Evolutionary conservation across 202 grass and related monocot species (phyloP), one percentile per base, ranked within the genome.

Genomic region (Setaria italica): DNA sequence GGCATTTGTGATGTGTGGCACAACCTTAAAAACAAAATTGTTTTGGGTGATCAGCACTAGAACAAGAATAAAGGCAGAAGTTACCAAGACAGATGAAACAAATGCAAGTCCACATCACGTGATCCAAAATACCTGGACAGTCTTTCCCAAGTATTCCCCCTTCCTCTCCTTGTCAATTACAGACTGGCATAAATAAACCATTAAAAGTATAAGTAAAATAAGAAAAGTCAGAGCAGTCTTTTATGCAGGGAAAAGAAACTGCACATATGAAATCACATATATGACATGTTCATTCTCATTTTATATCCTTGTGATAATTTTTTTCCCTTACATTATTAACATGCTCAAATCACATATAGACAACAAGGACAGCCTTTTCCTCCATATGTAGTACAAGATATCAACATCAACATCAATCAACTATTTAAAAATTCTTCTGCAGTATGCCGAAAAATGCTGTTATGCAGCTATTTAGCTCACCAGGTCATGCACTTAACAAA

Each of bases 91-190:
- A 80, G 54, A 80, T 45, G 60, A 82, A 62, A 46, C 41, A 64
- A 76, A 81, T 3, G 1, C 37, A 63, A 80, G 77, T 68, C 21
- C 47, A 50, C 32, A 77, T 29, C 19, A 86, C 13, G 33, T 65
- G 46, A 74, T 59, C 67, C 80, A 75, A 37, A 39, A 85, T 73
- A 93, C 95, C 95, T 97, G 95, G 62, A 97, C 95, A 69, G 95
- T 97, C 87, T 90, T 95, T 84, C 93, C 95, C 81, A 98, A 81
- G 82, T 95, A 98, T 75, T 95, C 93, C 66, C 95, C 95, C 82
- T 84, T 90, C 86, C 95, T 93, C 84, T 95, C 93, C 85, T 92
- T 98, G 81, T 92, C 82, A 74, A 95, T 88, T 86, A 98, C 95
- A 83, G 90, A 90, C 95, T 97, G 89, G 69, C 77, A 74, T 80